Evolutionary conservation across 345 rosid species (phyloP).

Genomic region (Pugionium cornutum): DNA sequence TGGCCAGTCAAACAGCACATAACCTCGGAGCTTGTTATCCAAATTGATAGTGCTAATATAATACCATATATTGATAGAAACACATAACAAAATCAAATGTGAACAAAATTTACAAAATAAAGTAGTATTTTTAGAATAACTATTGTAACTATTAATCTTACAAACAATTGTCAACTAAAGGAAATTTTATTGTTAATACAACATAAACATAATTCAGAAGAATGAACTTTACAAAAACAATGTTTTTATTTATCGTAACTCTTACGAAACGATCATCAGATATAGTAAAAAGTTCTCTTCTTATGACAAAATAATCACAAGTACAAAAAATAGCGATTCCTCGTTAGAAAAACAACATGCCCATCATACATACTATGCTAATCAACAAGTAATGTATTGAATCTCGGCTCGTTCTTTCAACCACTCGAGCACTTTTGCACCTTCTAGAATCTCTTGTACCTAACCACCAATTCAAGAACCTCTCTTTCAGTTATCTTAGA

Average conservation of each 20-base stretch:
- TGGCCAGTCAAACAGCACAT: too few relatives aligned
- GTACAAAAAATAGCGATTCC: background rate
- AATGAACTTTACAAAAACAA: too few relatives aligned
- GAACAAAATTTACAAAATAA: background rate
- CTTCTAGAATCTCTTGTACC: slow-evolving; percentile 93
- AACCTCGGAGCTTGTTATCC: too few relatives aligned
- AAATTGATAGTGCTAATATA: too few relatives aligned
- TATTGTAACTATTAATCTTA: background rate
- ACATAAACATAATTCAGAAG: too few relatives aligned
- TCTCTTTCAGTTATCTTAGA: slow-evolving; percentile 17
- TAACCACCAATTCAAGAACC: slow-evolving; percentile 31
- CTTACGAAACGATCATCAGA: background rate
- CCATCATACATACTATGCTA: slow-evolving; percentile 20
- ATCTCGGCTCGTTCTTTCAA: slow-evolving; percentile 74
- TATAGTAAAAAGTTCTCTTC: background rate
- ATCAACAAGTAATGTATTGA: slow-evolving; percentile 61
- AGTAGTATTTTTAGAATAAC: background rate
- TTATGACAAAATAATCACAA: slow-evolving; percentile 8
- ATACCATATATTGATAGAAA: slow-evolving; percentile 13
- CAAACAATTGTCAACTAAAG: background rate
- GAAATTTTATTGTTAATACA: too few relatives aligned
- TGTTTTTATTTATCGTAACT: background rate
- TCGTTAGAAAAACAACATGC: slow-evolving; percentile 1
- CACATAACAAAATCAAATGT: slow-evolving; percentile 1
- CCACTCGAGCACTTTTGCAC: slow-evolving; percentile 97